Conservation (phyloP, 441 rosid genomes). For the Metrosideros polymorpha region DNA sequence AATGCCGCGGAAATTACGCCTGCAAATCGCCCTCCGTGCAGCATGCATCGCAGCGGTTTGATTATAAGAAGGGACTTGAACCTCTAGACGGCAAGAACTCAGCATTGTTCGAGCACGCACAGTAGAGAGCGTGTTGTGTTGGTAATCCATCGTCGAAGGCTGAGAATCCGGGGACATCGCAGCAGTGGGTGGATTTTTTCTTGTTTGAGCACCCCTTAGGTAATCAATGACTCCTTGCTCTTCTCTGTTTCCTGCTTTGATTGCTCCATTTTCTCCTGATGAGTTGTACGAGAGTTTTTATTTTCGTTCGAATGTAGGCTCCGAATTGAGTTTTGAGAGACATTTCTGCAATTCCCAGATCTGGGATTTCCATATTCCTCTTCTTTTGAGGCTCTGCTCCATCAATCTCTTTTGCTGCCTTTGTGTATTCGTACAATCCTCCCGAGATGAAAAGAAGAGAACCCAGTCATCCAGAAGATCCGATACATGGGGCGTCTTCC, state of each 20-base stretch:
- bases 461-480: not conserved
- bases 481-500: not conserved
- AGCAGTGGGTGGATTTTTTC: not conserved
- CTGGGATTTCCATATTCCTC: not conserved
- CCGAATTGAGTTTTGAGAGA: not conserved
- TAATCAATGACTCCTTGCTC: not conserved
- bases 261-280: not conserved
- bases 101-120: not conserved
- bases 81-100: too few relatives aligned
- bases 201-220: not conserved
- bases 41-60: too few relatives aligned
- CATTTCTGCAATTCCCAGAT: not conserved
- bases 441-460: not conserved
- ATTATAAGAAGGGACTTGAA: too few relatives aligned
- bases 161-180: not conserved
- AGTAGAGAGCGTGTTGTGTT: not conserved
- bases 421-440: accelerated
- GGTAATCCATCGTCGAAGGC: not conserved
- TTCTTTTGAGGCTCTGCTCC: not conserved
- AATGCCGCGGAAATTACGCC: too few relatives aligned
- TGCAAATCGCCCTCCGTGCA: too few relatives aligned
- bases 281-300: not conserved
- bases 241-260: not conserved
- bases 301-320: not conserved
- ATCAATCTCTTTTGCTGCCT: not conserved